Percentiles rank a stretch among this genome's conserved stretches.
phyloP scores from a whole-genome alignment of 345 rosid genomes.

The Mercurialis annua region DNA sequence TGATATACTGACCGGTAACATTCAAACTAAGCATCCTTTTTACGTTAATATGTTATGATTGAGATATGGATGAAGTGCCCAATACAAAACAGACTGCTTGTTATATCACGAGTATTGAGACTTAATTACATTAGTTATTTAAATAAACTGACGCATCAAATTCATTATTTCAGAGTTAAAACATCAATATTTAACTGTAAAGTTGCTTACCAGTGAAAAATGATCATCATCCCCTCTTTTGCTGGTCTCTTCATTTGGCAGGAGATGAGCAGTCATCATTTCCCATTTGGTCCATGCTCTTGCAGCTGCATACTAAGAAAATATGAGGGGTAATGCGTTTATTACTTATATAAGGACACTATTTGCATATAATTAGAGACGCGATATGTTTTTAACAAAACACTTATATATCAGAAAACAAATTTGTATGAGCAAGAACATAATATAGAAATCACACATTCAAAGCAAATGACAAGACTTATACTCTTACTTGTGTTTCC shows the following conservation, averaged over 20 bases:
- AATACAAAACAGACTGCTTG: neutral
- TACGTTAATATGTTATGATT: neutral
- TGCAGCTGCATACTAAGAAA: constrained; percentile 80
- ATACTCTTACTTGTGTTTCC: constrained; percentile 72
- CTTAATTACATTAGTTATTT: neutral
- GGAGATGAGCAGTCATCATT: constrained; percentile 92
- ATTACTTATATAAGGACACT: constrained; percentile 1
- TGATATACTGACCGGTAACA: neutral
- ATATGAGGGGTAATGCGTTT: constrained; percentile 1
- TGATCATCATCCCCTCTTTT: constrained; percentile 84
- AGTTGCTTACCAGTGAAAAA: constrained; percentile 70
- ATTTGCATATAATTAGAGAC: neutral
- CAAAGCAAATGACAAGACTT: constrained; percentile 10
- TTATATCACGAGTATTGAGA: neutral
- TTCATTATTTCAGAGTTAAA: neutral
- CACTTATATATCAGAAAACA: neutral
- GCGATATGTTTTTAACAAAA: neutral
- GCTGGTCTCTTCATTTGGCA: constrained; percentile 69
- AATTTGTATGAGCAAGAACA: neutral
- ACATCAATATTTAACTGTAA: neutral
- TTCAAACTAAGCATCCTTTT: neutral
- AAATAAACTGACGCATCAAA: constrained; percentile 1
- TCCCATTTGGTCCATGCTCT: constrained; percentile 99
- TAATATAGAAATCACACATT: neutral
- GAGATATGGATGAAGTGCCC: neutral